Base-by-base conservation (phyloP, 768 basidiomycete genomes). In the Termitomyces sp. region DNA sequence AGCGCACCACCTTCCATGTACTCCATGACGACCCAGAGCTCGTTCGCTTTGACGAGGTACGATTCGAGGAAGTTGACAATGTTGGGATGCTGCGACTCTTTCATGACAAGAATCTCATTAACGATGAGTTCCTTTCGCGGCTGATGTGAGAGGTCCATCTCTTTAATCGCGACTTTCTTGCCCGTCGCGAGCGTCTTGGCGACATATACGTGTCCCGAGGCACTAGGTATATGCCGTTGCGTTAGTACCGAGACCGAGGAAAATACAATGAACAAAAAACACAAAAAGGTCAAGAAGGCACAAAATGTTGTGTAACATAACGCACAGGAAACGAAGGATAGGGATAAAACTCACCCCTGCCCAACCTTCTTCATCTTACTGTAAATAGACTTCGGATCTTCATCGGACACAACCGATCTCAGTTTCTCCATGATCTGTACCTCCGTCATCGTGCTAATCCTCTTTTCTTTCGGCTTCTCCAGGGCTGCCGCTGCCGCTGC, bases 321-420 rank as follows among this genome's bases (percentile, higher is more conserved):
- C 12, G 32, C 3, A 11, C 25, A 14, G 14, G 6, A 39, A 40
- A 34, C 12, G 51, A 59, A 44, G 41, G 30, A n/a, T 30, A 41
- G 3, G 17, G 16, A 17, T 34, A 8, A 3, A 27, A 79, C 91
- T 70, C 70, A 97, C 94, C 94, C 96, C 71, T 99, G 96, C 34
- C 96, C 96, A 59, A 99, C 93, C 76, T 98, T 99, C 78, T 92
- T 94, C 71, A 98, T 97, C 79, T 97, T 98, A 64, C 88, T 90
- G 72, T 98, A 99, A 19, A 96, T 68, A 62, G 79, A 65, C 73
- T 91, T 94, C 23, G 96, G 96, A 68, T 98, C 96, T 21, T 92
- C 87, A 42, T 82, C 75, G 42, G 80, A 85, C 46, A 98, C 95
- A 0, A 98, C 94, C 61, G 85, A 84, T 61, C 93, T 79, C 62